Conservation (phyloP, 2,329 filamentous ascomycete genomes). For the Madurella fahalii region DNA sequence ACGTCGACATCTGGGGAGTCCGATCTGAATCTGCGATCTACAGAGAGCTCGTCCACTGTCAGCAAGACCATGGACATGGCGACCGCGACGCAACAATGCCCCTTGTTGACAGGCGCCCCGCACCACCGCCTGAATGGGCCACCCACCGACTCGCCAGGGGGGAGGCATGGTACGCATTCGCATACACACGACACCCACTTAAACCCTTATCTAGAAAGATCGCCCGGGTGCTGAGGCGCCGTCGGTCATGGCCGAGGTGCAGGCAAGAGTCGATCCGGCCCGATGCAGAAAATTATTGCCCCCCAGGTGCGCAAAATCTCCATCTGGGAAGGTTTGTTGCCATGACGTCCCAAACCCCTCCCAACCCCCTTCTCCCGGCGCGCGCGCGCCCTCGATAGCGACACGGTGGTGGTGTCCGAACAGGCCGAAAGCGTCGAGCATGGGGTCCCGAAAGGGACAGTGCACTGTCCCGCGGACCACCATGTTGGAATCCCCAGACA, state of each 20-base stretch:
- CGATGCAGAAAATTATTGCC: conserved; percentile 13
- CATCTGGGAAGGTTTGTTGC: background rate
- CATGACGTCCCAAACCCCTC: background rate
- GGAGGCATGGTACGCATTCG: background rate
- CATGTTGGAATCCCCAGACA: conserved; percentile 21
- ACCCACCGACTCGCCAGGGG: no score
- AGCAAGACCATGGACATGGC: background rate
- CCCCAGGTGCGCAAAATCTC: background rate
- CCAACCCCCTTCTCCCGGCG: background rate
- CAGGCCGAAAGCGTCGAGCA: conserved; percentile 6
- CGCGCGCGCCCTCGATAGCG: background rate
- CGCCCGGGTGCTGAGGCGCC: conserved; percentile 3
- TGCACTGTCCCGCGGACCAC: conserved; percentile 18
- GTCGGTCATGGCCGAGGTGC: conserved; percentile 20
- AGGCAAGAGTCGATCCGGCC: conserved; percentile 18
- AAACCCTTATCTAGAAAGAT: conserved; percentile 8
- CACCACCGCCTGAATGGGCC: no score
- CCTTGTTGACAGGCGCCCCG: background rate
- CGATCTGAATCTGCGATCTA: conserved; percentile 11
- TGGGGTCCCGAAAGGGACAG: conserved; percentile 1
- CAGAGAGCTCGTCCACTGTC: background rate
- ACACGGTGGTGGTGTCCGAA: conserved; percentile 7
- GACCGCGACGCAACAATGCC: background rate
- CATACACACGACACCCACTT: background rate
- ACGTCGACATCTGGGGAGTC: conserved; percentile 11